phyloP scores from a whole-genome alignment of 345 rosid genomes.

The Heritiera littoralis region DNA sequence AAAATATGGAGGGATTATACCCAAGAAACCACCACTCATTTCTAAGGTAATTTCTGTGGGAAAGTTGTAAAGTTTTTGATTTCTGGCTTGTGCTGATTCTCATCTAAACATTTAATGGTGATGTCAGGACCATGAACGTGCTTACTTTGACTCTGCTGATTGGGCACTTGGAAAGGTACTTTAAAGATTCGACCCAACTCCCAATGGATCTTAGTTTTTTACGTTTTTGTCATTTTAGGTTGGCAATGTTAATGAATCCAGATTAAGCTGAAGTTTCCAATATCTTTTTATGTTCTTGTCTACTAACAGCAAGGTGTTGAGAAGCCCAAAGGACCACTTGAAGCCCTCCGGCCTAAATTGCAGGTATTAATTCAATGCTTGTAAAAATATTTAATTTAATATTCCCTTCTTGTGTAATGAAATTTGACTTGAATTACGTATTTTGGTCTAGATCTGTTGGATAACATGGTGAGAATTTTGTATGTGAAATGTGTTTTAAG shows the following conservation, averaged over 20 bases:
- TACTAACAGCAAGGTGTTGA: slow-evolving; percentile 90
- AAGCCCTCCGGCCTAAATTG: slow-evolving; percentile 98
- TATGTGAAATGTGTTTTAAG: neutral
- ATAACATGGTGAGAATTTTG: neutral
- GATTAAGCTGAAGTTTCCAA: slow-evolving; percentile 20
- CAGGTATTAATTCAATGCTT: slow-evolving; percentile 54
- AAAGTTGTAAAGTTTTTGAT: neutral
- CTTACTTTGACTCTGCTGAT: slow-evolving; percentile 99
- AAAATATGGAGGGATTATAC: slow-evolving; percentile 93
- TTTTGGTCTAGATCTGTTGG: neutral
- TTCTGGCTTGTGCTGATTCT: slow-evolving; percentile 11
- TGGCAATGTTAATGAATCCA: slow-evolving; percentile 7
- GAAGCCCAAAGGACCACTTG: slow-evolving; percentile 99
- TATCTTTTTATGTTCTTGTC: slow-evolving; percentile 20
- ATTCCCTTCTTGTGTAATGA: neutral
- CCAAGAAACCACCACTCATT: slow-evolving; percentile 98
- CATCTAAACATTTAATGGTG: slow-evolving; percentile 22
- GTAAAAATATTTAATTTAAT: neutral
- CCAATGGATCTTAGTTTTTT: neutral
- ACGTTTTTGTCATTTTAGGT: slow-evolving; percentile 17
- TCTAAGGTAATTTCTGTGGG: slow-evolving; percentile 62
- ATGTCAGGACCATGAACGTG: slow-evolving; percentile 91
- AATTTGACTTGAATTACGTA: neutral
- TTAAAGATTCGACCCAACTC: neutral
- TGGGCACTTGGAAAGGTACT: slow-evolving; percentile 99